A percentile compares a stretch with the other conserved stretches of the same genome.
Evolutionary conservation across 176 grass and related monocot genomes (phyloP).

Genomic region (Tuctoria greenei): DNA sequence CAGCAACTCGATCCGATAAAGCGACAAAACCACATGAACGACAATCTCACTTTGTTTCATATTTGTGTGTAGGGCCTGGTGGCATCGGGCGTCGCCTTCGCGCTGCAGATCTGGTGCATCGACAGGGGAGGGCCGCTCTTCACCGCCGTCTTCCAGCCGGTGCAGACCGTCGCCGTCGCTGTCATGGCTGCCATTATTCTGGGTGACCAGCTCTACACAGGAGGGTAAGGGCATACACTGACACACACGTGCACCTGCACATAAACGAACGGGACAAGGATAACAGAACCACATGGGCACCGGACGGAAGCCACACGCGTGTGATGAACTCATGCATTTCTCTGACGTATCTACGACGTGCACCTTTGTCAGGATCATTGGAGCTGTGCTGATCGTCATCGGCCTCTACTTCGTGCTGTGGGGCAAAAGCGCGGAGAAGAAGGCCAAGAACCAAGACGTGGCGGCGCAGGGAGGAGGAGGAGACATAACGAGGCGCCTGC

Average conservation of each 20-base stretch:
- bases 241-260: not conserved
- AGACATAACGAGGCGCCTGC: constrained; percentile 49
- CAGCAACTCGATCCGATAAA: not conserved
- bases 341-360: not conserved
- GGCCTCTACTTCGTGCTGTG: constrained; percentile 91
- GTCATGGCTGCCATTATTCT: constrained; percentile 83
- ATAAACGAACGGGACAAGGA: not conserved
- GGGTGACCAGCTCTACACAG: constrained; percentile 77
- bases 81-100: constrained; percentile 68
- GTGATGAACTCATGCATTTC: not conserved
- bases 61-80: constrained; percentile 58
- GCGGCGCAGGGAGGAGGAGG: not conserved
- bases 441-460: constrained; percentile 33
- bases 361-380: constrained; percentile 60
- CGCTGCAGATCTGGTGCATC: constrained; percentile 98
- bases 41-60: not conserved
- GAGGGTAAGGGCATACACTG: constrained; percentile 57
- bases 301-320: not conserved
- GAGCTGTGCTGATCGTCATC: constrained; percentile 64
- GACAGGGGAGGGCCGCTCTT: constrained; percentile 89
- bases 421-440: constrained; percentile 86
- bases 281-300: not conserved
- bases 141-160: constrained; percentile 88
- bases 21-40: not conserved
- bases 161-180: constrained; percentile 88